These are phyloP conservation scores for Diaporthe caulivora DNA, from an alignment of 2,329 filamentous ascomycete genomes.

Conservation along the genomic window DNA sequence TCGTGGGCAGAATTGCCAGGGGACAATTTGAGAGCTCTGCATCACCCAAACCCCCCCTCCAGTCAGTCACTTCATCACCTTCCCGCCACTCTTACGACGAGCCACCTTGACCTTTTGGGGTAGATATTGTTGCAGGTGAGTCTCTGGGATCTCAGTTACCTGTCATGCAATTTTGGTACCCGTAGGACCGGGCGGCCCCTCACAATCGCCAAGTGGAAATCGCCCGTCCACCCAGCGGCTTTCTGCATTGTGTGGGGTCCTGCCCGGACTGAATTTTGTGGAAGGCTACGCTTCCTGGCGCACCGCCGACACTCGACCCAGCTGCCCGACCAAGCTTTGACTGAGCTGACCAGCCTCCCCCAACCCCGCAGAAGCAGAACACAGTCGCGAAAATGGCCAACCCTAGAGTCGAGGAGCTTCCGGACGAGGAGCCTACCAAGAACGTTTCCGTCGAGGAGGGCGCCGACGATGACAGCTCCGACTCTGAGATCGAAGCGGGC, in stretches of 20 bases:
- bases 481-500: slow-evolving; percentile 82
- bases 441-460: slow-evolving; percentile 84
- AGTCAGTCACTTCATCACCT: slow-evolving; percentile 33
- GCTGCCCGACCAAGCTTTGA: slow-evolving; percentile 32
- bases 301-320: slow-evolving; percentile 21
- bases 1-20: slow-evolving; percentile 40
- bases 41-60: slow-evolving; percentile 28
- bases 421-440: slow-evolving; percentile 91
- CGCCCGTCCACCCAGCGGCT: slow-evolving; percentile 14
- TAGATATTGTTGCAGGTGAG: slow-evolving; percentile 36
- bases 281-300: slow-evolving; percentile 30
- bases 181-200: neutral
- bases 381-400: slow-evolving; percentile 82
- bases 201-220: slow-evolving; percentile 20
- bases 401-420: slow-evolving; percentile 97
- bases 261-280: slow-evolving; percentile 38
- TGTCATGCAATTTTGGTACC: neutral
- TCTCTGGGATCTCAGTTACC: slow-evolving; percentile 10
- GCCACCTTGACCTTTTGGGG: slow-evolving; percentile 19
- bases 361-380: slow-evolving; percentile 37
- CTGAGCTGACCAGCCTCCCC: slow-evolving; percentile 45
- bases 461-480: slow-evolving; percentile 77
- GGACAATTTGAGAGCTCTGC: slow-evolving; percentile 39
- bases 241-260: slow-evolving; percentile 38
- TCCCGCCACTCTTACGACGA: slow-evolving; percentile 30